Conservation (phyloP, 2,329 filamentous ascomycete genomes). For the Furcasterigmium sp. region DNA sequence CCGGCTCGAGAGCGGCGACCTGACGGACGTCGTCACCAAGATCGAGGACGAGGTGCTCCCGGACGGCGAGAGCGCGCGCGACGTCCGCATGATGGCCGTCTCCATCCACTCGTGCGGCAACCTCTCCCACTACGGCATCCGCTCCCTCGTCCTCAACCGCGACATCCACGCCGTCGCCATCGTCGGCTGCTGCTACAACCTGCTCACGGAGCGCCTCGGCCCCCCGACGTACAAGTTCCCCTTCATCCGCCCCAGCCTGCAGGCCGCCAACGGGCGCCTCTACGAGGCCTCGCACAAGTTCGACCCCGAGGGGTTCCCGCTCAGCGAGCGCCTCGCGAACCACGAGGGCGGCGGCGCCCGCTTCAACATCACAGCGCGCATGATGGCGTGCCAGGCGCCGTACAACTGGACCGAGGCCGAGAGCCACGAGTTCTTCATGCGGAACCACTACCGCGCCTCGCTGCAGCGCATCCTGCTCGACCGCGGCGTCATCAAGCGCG, state of each 20-base stretch:
- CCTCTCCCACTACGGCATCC: conserved; percentile 89
- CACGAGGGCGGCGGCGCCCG: conserved; percentile 62
- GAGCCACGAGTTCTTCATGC: conserved; percentile 81
- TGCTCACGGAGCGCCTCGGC: conserved; percentile 83
- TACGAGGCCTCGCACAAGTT: conserved; percentile 62
- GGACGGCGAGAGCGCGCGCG: conserved; percentile 20
- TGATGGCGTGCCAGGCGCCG: conserved; percentile 97
- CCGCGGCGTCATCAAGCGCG: conserved; percentile 64
- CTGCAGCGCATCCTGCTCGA: conserved; percentile 92
- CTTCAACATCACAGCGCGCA: conserved; percentile 91
- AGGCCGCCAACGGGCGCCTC: conserved; percentile 65
- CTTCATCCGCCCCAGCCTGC: conserved; percentile 62
- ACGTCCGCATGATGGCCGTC: conserved; percentile 70
- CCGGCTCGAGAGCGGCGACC: conserved; percentile 66
- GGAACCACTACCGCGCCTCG: conserved; percentile 88
- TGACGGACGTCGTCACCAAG: conserved; percentile 60
- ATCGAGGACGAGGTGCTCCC: conserved; percentile 41
- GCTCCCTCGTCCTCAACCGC: conserved; percentile 78
- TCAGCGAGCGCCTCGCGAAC: conserved; percentile 66
- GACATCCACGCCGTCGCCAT: conserved; percentile 87
- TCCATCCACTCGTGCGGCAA: conserved; percentile 98
- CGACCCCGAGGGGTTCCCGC: conserved; percentile 90
- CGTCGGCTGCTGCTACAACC: conserved; percentile 97
- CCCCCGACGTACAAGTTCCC: conserved; percentile 84
- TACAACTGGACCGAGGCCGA: conserved; percentile 82